Evolutionary conservation across 768 basidiomycete genomes (phyloP), one percentile per base, ranked within the genome.

Genomic region (Lenzites betulinus): DNA sequence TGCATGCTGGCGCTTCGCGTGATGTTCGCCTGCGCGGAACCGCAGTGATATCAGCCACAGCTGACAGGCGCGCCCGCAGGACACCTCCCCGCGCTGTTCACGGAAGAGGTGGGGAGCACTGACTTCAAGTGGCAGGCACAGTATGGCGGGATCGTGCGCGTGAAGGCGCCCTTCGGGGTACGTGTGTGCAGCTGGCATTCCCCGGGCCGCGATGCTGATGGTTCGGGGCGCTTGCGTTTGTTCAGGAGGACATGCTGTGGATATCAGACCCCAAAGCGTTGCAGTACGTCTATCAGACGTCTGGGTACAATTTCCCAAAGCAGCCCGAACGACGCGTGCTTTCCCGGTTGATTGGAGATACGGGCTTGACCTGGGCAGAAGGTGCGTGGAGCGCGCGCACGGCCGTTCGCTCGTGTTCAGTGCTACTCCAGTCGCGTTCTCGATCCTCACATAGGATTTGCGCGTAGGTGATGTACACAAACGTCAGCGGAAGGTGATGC

Each of bases 181-280:
- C 39, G 76, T 60, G 6, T 13, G 7, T 13, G 42, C 26, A n/a
- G n/a, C n/a, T n/a, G 6, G 9, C 11, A n/a, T 20, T 48, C 20
- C 7, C 11, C 7, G 7, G 15, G 16, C 23, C 15, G 7, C 7
- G 18, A 1, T 26, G 16, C 13, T 25, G 25, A 44, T n/a, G 12
- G 15, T 4, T 11, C 20, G 44, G 20, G 28, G 26, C 18, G 44
- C 39, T 4, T 46, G 39, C 41, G 20, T 13, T 5, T 7, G 28
- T 23, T 23, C 50, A 85, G 83, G 79, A 82, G 63, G 80, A 84
- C 66, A 78, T 81, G 20, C 70, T 86, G 35, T 70, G 82, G 49
- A 76, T 84, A 54, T 79, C 82, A 28, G 84, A 86, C 59, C 83
- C 82, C 1, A 83, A 83, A 68, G 82, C 83, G 4, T 71, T 86